phyloP scores from a whole-genome alignment of 2,329 filamentous ascomycete genomes.

The Aspergillus fumigatiaffinis region DNA sequence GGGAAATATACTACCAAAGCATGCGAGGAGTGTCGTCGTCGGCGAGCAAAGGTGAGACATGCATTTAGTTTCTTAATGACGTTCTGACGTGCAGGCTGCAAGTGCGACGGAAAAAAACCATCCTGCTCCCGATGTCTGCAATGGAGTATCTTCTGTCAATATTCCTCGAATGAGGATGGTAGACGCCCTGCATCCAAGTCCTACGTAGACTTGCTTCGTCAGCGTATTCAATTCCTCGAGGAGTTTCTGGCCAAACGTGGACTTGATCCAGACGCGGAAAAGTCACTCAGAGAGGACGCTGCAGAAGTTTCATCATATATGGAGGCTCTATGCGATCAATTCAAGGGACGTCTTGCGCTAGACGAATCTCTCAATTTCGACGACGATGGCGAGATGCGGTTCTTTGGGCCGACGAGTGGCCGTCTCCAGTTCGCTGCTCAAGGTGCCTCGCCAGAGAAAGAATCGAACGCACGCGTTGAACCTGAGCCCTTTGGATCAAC shows the following conservation, averaged over 20 bases:
- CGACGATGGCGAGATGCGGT: conserved; percentile 32
- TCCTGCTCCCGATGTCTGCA: conserved; percentile 31
- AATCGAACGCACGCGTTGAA: neutral
- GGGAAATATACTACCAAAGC: conserved; percentile 29
- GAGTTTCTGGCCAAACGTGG: conserved; percentile 24
- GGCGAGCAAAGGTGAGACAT: conserved; percentile 32
- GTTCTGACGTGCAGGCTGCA: too few species aligned
- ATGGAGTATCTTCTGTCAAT: conserved; percentile 28
- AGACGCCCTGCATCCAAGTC: conserved; percentile 34
- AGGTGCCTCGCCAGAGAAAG: conserved; percentile 8
- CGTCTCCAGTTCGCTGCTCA: conserved; percentile 26
- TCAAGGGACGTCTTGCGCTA: conserved; percentile 31
- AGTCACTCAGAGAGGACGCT: conserved; percentile 2
- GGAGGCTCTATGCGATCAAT: conserved; percentile 19
- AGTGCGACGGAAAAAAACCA: conserved; percentile 34
- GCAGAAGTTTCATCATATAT: conserved; percentile 4
- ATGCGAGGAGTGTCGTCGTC: conserved; percentile 36
- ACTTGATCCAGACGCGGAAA: conserved; percentile 27
- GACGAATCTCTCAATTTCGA: conserved; percentile 38
- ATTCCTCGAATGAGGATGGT: conserved; percentile 29
- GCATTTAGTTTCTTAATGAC: neutral
- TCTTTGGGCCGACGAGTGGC: conserved; percentile 37
- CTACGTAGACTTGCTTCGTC: conserved; percentile 33
- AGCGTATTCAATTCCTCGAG: conserved; percentile 31
- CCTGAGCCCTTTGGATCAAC: too few species aligned